phyloP scores from a whole-genome alignment of 192 early-diverging fungal genomes.

The Mortierella hygrophila region DNA sequence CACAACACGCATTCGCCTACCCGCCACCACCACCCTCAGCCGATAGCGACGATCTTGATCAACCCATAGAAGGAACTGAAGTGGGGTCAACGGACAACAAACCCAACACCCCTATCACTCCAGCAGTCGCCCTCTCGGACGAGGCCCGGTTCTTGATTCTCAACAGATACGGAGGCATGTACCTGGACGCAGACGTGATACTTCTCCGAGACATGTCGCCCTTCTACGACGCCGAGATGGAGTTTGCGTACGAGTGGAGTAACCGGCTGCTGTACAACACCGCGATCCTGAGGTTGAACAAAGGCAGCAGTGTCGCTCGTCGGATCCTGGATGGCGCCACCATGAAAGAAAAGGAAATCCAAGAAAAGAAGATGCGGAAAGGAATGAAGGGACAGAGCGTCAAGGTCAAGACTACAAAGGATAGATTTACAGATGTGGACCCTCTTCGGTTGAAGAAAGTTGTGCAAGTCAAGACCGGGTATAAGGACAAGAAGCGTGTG shows the following conservation, averaged over 20 bases:
- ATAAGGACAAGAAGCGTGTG: not conserved
- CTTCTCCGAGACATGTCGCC: constrained; percentile 53
- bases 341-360: constrained; percentile 23
- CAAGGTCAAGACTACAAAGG: not conserved
- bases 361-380: constrained; percentile 11
- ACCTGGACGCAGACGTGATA: constrained; percentile 54
- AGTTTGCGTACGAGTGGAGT: constrained; percentile 59
- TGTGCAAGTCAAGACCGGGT: not conserved
- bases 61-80: not conserved
- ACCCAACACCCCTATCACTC: not conserved
- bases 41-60: not conserved
- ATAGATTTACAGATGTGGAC: not conserved
- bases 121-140: constrained; percentile 45
- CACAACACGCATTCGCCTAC: constrained; percentile 14
- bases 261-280: constrained; percentile 49
- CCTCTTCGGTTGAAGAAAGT: not conserved
- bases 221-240: constrained; percentile 35
- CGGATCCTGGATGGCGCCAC: constrained; percentile 48
- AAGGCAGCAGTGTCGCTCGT: constrained; percentile 32
- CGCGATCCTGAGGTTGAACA: constrained; percentile 33
- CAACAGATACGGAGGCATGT: constrained; percentile 53
- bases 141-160: constrained; percentile 53
- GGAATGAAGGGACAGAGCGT: not conserved
- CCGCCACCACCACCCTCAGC: not conserved
- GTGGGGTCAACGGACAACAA: not conserved